phyloP scores from a whole-genome alignment of 2,329 filamentous ascomycete species.

The Amylocarpus encephaloides region DNA sequence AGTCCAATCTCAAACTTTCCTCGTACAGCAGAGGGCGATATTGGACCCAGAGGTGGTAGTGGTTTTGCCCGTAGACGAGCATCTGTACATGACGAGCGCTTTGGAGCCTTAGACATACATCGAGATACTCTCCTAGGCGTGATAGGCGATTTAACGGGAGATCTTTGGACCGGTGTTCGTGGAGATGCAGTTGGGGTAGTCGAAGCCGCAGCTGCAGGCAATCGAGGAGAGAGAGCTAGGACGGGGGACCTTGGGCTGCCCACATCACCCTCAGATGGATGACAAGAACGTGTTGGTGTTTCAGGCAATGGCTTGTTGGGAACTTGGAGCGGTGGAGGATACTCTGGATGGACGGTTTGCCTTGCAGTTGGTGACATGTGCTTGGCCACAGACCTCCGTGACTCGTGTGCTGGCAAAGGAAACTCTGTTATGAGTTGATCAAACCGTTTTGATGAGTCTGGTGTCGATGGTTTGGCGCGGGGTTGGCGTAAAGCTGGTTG shows the following conservation, averaged over 20 bases:
- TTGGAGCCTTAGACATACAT: neutral
- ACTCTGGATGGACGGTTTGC: neutral
- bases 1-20: slow-evolving; percentile 5
- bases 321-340: neutral
- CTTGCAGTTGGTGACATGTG: neutral
- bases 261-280: neutral
- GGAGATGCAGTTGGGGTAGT: neutral
- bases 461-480: neutral
- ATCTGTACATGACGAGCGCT: neutral
- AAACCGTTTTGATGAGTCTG: neutral
- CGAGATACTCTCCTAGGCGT: neutral
- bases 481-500: slow-evolving; percentile 1
- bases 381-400: neutral
- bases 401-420: neutral
- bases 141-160: neutral
- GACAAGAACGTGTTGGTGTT: neutral
- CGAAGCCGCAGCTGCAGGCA: neutral
- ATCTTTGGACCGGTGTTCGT: neutral
- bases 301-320: slow-evolving; percentile 2
- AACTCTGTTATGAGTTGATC: neutral
- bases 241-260: neutral
- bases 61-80: slow-evolving; percentile 2
- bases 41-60: neutral
- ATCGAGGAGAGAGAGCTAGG: neutral
- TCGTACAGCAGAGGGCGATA: neutral